Conservation (phyloP, 192 early-diverging fungal species). For the Gigaspora rosea region DNA sequence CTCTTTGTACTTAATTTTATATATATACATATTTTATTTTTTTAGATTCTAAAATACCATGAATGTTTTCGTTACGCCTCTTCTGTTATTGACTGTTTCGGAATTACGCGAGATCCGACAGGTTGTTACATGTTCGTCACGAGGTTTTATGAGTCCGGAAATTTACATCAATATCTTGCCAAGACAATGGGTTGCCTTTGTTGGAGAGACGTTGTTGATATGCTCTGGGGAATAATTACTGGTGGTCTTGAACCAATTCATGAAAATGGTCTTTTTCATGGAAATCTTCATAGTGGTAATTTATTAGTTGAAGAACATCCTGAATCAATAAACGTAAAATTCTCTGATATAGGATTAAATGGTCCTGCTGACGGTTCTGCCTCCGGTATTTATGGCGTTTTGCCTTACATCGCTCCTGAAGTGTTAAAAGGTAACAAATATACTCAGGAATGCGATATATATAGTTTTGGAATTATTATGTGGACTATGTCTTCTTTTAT, state of each 20-base stretch:
- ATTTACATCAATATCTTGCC: neutral
- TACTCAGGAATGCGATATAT: slow-evolving; percentile 34
- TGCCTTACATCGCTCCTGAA: slow-evolving; percentile 44
- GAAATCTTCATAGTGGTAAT: slow-evolving; percentile 19
- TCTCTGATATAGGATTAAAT: slow-evolving; percentile 16
- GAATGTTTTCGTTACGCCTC: neutral
- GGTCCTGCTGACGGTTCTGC: neutral
- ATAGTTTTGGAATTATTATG: slow-evolving; percentile 47
- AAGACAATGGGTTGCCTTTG: neutral
- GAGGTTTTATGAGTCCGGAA: neutral
- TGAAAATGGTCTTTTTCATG: neutral
- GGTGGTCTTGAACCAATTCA: slow-evolving; percentile 1
- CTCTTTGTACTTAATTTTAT: neutral
- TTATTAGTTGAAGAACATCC: slow-evolving; percentile 1
- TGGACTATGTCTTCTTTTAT: slow-evolving; percentile 44
- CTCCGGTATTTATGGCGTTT: slow-evolving; percentile 29
- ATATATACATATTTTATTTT: neutral
- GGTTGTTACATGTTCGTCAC: slow-evolving; percentile 1
- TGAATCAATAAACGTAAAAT: neutral
- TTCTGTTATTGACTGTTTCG: neutral
- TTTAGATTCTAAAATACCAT: neutral
- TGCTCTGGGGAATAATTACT: neutral
- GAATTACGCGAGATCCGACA: neutral
- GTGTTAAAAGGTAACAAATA: neutral
- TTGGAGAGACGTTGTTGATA: neutral